Evolutionary conservation across 208 protist genomes (phyloP), one percentile per base, ranked within the genome.

Genomic region (Histomonas meleagridis): DNA sequence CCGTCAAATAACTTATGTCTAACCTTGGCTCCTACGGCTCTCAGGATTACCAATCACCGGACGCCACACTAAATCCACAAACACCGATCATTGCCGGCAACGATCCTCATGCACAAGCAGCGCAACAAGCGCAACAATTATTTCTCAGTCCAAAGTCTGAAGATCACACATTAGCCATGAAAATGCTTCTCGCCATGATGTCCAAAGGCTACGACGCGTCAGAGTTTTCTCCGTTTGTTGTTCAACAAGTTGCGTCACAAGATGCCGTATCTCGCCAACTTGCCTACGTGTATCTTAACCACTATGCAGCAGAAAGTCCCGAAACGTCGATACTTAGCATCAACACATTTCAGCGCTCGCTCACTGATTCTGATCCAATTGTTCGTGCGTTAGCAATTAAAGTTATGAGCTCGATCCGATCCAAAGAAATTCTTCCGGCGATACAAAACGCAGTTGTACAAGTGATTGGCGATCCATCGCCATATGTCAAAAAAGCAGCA

Each of bases 401-500:
- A 55, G 76, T 86, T 51, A 51, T 86, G 46, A 51, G 40, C 43
- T 86, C 76, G 0, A 86, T 86, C 35, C 43, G 43, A 55, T 48
- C 76, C 0, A 23, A 46, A 32, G 76, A 86, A 49, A 86, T 86
- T 55, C 43, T 86, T 18, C 76, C 76, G 38, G 76, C 76, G 9
- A 86, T 86, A 38, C 76, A 55, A 55, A 46, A 40, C 16, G 40
- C 76, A 18, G 76, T 86, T 16, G 32, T 38, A 18, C 40, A 51
- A 16, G 76, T 86, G 14, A 86, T 86, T 18, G 46, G 46, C 4
- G 76, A 86, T 57, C 40, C 76, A 86, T 86, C 76, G 1, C 76
- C 76, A 57, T 86, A 86, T 28, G 76, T 86, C 7, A 86, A 86
- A 86, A 86, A 86, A 55, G 76, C 76, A 12, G 76, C 76, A 21